Evolutionary conservation across 768 basidiomycete genomes (phyloP), one percentile per base, ranked within the genome.

Genomic region (Boletus sp.): DNA sequence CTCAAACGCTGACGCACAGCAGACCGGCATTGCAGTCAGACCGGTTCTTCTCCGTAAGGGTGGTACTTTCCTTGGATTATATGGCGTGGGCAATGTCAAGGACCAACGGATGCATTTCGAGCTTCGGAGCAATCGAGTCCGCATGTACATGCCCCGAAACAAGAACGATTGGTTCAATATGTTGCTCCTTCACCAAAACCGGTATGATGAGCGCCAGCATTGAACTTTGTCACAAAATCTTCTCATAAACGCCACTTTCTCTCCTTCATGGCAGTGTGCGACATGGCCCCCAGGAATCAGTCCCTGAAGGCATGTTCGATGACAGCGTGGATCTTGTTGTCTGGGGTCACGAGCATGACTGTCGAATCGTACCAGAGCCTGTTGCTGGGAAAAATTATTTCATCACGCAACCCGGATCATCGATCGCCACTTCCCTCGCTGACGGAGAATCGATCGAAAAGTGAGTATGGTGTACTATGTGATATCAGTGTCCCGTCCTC

Each of bases 331-430:
- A 98, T 64, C 80, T 99, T 15, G 92, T 99, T 7, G 79, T 99
- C 2, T 99, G 97, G 97, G 97, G 97, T 7, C 97, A 99, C 70
- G 97, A 99, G 71, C 97, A 99, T 68, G 97, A 98, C 71, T 98
- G 96, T 66, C 84, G 95, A 32, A 90, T 96, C 52, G 77, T 85
- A 2, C 96, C 97, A 1, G 93, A 97, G 66, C 81, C 85, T 6
- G 96, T 99, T 8, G 87, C 92, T 5, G 94, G 92, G 12, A 95
- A 96, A 71, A 82, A 81, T 15, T 99, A 99, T 74, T 86, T 83
- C 65, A 94, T 99, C 66, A 83, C 87, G 2, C 97, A 99, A 71
- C 97, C 97, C 5, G 97, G 97, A 2, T 95, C 93, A 0, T 92
- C 90, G 0, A 87, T 99, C 3, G 97, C 97, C 1, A 99, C 97